Base-by-base conservation (phyloP, 192 early-diverging fungal species). In the Umbelopsis ramanniana region DNA sequence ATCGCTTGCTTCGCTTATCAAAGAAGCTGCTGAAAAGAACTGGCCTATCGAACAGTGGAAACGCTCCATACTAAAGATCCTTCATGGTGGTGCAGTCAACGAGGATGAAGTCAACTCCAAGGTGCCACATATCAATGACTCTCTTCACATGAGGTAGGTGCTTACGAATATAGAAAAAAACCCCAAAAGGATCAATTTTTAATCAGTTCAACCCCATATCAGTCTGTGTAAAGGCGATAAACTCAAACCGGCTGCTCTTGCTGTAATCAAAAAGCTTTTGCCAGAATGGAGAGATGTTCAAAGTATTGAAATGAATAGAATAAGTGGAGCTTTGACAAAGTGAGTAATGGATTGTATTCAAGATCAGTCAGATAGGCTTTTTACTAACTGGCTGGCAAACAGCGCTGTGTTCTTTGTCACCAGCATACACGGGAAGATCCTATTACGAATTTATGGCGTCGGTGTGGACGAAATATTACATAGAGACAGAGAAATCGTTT, bases 401-500 rank as follows among this genome's bases (percentile, higher is more conserved):
- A 76, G 75, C 57, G 75, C 75, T 17, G 75, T 76, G 6, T 76
- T 66, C 24, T 76, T 72, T 37, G 67, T 76, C 11, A 76, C 52
- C 6, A 76, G 68, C 23, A 29, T 46, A 6, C 38, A 47, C 10
- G 40, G 68, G 22, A 70, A 70, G 24, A 6, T 76, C 2, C 79
- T 94, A 26, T 73, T 93, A 35, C 85, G 95, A 17, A 87, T 96
- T 2, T 96, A 96, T 74, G 95, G 95, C 4, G 72, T 87, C 11
- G 95, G 92, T n/a, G 91, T 89, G 21, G 95, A 94, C 52, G 80
- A 92, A 67, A 80, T 95, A 22, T 76, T 94, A 57, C 85, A 88
- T 33, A 87, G 95, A 46, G 88, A 90, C 46, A 89, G 89, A 43
- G 95, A 96, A 73, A 84, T 96, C 40, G 82, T 85, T 21, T 96